Evolutionary conservation across 257 asterid genomes (phyloP).

Genomic region (Solanum chiquidenum): DNA sequence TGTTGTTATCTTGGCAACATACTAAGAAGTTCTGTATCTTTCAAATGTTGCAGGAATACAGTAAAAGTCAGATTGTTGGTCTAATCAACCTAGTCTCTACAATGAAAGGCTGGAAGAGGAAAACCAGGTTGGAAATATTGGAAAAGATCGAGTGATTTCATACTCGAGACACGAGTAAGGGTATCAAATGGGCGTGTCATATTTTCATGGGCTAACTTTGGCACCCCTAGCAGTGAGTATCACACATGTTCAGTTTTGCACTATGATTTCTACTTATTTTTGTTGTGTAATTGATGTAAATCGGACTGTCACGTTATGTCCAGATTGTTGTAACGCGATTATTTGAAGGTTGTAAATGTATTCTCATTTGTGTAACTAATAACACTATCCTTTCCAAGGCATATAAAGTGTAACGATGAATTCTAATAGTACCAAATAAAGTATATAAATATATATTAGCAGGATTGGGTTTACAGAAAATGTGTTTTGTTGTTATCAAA

Average conservation of each 20-base stretch:
- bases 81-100: constrained; percentile 83
- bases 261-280: not conserved
- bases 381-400: not conserved
- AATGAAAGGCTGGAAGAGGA: constrained; percentile 94
- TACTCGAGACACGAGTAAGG: not conserved
- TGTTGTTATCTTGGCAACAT: not conserved
- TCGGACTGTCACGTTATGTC: not conserved
- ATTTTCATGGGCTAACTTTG: not conserved
- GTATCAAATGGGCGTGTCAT: not conserved
- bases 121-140: constrained; percentile 77
- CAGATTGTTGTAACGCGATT: not conserved
- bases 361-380: constrained; percentile 8
- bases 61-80: constrained; percentile 70
- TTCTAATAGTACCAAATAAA: not conserved
- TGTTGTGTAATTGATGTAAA: constrained; percentile 22
- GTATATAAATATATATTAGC: not conserved
- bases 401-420: not conserved
- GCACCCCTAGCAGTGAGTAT: not conserved
- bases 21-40: not conserved
- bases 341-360: constrained; percentile 13
- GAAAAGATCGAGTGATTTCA: constrained; percentile 63
- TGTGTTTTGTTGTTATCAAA: not conserved
- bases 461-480: not conserved
- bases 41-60: constrained; percentile 58
- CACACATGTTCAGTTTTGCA: not conserved